These are phyloP conservation scores for Ogataea glucozyma DNA, from an alignment of 805 yeast species.

Conservation along the genomic window DNA sequence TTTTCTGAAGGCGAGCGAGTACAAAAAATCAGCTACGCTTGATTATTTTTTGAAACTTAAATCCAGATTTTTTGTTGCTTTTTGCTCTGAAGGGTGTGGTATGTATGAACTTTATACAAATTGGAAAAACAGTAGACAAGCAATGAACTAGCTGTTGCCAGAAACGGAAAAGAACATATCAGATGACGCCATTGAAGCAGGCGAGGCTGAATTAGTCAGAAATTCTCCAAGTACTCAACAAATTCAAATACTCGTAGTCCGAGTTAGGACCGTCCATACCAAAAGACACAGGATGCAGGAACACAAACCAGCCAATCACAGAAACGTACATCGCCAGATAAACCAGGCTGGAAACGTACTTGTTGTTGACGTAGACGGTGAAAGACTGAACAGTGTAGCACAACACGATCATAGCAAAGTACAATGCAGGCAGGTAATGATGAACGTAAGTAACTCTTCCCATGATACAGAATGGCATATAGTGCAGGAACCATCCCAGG, in stretches of 20 bases:
- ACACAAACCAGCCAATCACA: constrained; percentile 58
- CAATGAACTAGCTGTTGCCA: not conserved
- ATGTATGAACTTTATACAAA: too few species aligned
- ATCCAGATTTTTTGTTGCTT: too few species aligned
- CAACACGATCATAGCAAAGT: constrained; percentile 83
- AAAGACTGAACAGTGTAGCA: constrained; percentile 56
- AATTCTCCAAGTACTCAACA: constrained; percentile 58
- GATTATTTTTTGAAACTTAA: too few species aligned
- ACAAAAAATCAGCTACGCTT: too few species aligned
- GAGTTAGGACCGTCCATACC: constrained; percentile 70
- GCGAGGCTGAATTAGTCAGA: constrained; percentile 10
- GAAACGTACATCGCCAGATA: constrained; percentile 49
- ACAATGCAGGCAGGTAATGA: constrained; percentile 93
- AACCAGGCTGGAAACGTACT: constrained; percentile 31
- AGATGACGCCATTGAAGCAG: too few species aligned
- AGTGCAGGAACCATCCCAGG: constrained; percentile 88
- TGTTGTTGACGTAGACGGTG: constrained; percentile 24
- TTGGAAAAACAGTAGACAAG: not conserved
- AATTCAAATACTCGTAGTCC: constrained; percentile 51
- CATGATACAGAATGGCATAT: constrained; percentile 86
- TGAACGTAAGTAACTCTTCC: constrained; percentile 96
- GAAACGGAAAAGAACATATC: too few species aligned
- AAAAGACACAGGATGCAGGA: constrained; percentile 67
- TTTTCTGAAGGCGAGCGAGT: too few species aligned
- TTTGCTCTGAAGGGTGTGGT: too few species aligned